These are phyloP conservation scores for Nowakowskiella sp. DNA, from an alignment of 192 early-diverging fungal genomes.

Conservation along the genomic window DNA sequence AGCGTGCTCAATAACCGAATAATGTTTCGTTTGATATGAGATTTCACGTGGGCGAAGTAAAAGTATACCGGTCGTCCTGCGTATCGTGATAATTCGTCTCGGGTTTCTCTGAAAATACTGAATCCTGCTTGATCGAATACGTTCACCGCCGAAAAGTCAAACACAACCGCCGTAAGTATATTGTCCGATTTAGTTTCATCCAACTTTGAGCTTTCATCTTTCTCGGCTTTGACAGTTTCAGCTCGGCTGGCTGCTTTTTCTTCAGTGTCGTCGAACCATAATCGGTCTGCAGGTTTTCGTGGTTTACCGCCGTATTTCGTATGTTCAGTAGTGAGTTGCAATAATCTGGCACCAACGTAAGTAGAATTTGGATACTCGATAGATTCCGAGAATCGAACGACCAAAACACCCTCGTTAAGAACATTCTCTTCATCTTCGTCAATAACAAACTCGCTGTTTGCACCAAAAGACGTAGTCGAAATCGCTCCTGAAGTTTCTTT, in stretches of 20 bases:
- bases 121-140: slow-evolving; percentile 73
- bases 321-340: slow-evolving; percentile 8
- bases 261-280: slow-evolving; percentile 35
- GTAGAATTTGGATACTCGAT: slow-evolving; percentile 63
- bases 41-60: slow-evolving; percentile 44
- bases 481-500: too few relatives aligned
- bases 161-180: slow-evolving; percentile 58
- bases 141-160: slow-evolving; percentile 76
- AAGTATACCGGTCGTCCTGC: slow-evolving; percentile 38
- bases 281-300: slow-evolving; percentile 4
- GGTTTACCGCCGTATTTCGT: slow-evolving; percentile 20
- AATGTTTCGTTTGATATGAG: too few relatives aligned
- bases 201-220: slow-evolving; percentile 28
- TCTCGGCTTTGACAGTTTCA: slow-evolving; percentile 21
- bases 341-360: slow-evolving; percentile 35
- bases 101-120: slow-evolving; percentile 63
- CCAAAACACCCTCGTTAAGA: background rate
- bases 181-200: slow-evolving; percentile 25
- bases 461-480: too few relatives aligned
- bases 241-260: slow-evolving; percentile 17
- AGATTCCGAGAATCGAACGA: slow-evolving; percentile 36
- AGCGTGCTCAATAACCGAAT: too few relatives aligned
- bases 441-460: too few relatives aligned
- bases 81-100: slow-evolving; percentile 46
- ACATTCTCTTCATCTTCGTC: background rate